Evolutionary conservation across 1,139 yeast species (phyloP), one percentile per base, ranked within the genome.

Genomic region (Taphrina pruni): DNA sequence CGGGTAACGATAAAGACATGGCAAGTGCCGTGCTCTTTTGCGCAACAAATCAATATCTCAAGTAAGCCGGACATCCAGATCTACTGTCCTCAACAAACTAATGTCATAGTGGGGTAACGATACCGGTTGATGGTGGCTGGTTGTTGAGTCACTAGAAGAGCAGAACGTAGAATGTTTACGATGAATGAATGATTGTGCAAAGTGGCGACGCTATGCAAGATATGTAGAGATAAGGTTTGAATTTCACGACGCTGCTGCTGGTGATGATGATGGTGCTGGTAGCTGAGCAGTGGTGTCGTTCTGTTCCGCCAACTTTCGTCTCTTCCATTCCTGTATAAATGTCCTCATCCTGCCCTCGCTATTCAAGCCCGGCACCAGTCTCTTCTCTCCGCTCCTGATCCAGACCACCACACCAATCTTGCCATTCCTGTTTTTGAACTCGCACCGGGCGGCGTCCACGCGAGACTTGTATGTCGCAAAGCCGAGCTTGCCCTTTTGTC

Each of bases 1-100:
- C 71, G 1, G 74, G 74, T 4, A 60, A 60, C 8, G 74, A 71
- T 45, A 62, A 70, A 46, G 74, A 73, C 62, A 73, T 73, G 73
- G 74, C 70, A 3, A 58, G 26, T 73, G 62, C 73, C n/a, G 69
- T 68, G 38, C 57, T 72, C 62, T 72, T 72, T 51, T 60, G 72
- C 21, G 73, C 72, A 2, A 66, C 72, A 8, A 60, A 61, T 21
- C 73, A 71, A 11, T 72, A 72, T 50, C 36, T 48, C 54, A 71
- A 68, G 58, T 54, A 17, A 32, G 58, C 5, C 17, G 35, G 8
- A 2, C 36, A 6, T 8, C 11, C 9, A 2, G 52, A 46, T 50
- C 7, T 32, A 5, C 11, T 3, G 1, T 0, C 26, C 11, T 35
- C 7, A 8, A 12, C 14, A 6, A 50, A 50, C 55, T 50, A 21